These are phyloP conservation scores for Conoideocrella luteorostrata DNA, from an alignment of 2,329 filamentous ascomycete genomes.

Conservation along the genomic window DNA sequence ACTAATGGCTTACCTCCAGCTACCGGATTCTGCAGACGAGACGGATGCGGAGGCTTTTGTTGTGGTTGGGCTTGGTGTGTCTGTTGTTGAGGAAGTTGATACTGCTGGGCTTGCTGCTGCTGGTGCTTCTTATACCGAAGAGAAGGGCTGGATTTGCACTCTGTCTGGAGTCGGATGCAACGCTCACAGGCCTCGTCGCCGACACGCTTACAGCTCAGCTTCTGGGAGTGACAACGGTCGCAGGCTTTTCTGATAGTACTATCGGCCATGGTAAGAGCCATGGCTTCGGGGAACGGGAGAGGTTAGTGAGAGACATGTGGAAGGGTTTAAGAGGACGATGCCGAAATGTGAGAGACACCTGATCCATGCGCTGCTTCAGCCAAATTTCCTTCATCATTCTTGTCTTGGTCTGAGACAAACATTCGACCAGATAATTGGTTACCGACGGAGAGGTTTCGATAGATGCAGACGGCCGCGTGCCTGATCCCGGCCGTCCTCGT, in stretches of 20 bases:
- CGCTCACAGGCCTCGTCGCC: conserved; percentile 35
- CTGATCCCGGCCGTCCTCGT: neutral
- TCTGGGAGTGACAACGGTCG: conserved; percentile 40
- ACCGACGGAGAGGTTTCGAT: conserved; percentile 4
- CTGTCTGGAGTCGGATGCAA: conserved; percentile 33
- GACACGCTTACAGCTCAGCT: conserved; percentile 38
- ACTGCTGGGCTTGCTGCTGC: conserved; percentile 17
- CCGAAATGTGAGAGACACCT: conserved; percentile 14
- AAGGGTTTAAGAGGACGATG: conserved; percentile 21
- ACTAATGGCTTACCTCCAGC: conserved; percentile 8
- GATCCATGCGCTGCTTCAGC: conserved; percentile 9
- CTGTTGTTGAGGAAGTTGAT: conserved; percentile 10
- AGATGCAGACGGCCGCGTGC: conserved; percentile 11
- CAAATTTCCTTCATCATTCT: neutral
- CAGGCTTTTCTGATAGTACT: conserved; percentile 36
- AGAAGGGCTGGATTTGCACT: conserved; percentile 39
- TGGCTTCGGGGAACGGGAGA: conserved; percentile 15
- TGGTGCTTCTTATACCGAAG: conserved; percentile 30
- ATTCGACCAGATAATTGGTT: conserved; percentile 10
- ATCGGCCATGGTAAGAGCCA: conserved; percentile 30
- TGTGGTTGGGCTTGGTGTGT: conserved; percentile 11
- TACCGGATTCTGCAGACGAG: conserved; percentile 3
- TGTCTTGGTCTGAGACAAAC: conserved; percentile 6
- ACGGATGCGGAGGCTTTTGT: conserved; percentile 1
- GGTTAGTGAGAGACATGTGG: conserved; percentile 21